Percentiles rank a stretch among this genome's conserved stretches.
Evolutionary conservation across 2,329 filamentous ascomycete species (phyloP).

Genomic region (Cladophialophora chaetospira): DNA sequence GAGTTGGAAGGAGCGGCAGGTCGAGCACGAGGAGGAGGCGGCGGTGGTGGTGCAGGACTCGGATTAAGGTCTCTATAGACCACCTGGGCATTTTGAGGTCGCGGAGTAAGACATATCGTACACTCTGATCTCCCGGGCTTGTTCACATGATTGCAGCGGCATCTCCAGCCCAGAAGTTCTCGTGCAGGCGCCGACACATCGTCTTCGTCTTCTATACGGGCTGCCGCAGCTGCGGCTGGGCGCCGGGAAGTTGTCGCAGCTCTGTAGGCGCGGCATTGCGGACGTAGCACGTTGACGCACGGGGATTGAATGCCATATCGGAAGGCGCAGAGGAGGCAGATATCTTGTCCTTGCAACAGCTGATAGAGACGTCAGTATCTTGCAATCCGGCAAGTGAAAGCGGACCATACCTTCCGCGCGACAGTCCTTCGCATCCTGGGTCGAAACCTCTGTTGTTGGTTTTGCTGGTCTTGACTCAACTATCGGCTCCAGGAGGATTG

Average conservation of each 20-base stretch:
- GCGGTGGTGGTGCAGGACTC: not conserved
- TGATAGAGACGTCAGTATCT: constrained; percentile 25
- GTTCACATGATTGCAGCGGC: constrained; percentile 28
- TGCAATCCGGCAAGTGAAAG: not conserved
- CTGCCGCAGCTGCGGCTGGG: constrained; percentile 36
- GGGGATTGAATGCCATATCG: constrained; percentile 32
- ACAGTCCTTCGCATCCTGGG: constrained; percentile 27
- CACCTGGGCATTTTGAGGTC: constrained; percentile 27
- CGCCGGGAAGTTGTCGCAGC: constrained; percentile 35
- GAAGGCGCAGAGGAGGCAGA: constrained; percentile 44
- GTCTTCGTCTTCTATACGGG: constrained; percentile 31
- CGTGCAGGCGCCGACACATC: constrained; percentile 16
- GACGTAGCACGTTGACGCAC: constrained; percentile 27
- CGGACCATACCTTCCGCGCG: constrained; percentile 16
- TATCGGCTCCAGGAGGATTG: not conserved
- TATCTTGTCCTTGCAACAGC: constrained; percentile 43
- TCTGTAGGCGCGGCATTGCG: constrained; percentile 40
- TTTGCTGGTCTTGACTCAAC: not conserved
- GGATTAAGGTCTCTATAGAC: constrained; percentile 16
- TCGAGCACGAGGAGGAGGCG: not conserved
- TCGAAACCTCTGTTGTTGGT: not conserved
- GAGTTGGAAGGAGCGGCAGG: not conserved
- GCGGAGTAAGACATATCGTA: constrained; percentile 36
- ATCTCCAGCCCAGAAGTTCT: constrained; percentile 24
- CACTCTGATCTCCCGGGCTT: constrained; percentile 30